phyloP scores from a whole-genome alignment of 176 grass and related monocot genomes.

The Aegilops speltoides region DNA sequence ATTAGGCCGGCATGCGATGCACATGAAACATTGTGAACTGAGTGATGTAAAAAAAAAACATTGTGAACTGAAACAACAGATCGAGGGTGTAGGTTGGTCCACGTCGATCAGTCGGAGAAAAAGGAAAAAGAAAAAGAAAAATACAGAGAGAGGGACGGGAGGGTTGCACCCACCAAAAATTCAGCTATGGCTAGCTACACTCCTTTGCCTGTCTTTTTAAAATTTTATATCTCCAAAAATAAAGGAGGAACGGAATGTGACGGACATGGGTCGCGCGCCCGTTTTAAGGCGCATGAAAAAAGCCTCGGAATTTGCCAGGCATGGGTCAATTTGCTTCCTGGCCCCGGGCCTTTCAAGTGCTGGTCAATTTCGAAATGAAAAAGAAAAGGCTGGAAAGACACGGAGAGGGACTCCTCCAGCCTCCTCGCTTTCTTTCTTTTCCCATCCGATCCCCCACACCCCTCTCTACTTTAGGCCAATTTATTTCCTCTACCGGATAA shows the following conservation, averaged over 20 bases:
- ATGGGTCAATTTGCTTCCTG: conserved; percentile 13
- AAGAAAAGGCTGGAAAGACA: conserved; percentile 59
- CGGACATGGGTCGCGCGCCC: conserved; percentile 10
- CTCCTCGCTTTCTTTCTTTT: conserved; percentile 36
- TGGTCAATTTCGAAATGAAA: conserved; percentile 77
- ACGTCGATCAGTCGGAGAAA: neutral
- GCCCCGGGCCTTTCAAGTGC: conserved; percentile 45
- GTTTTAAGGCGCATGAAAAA: conserved; percentile 42
- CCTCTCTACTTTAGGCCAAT: neutral
- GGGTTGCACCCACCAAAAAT: conserved; percentile 31
- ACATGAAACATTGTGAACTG: neutral
- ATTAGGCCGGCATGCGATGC: conserved; percentile 17
- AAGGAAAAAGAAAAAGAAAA: neutral
- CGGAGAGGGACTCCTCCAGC: conserved; percentile 47
- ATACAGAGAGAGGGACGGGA: neutral
- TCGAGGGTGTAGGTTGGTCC: neutral
- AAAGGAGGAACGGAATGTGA: neutral
- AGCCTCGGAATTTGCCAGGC: neutral
- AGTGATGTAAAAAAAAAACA: neutral
- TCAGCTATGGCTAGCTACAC: neutral
- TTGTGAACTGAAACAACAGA: neutral
- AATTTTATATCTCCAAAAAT: neutral
- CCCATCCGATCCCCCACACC: neutral
- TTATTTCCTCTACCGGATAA: conserved; percentile 17
- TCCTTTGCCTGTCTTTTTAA: neutral